These are phyloP conservation scores for Candida rishiriensis DNA, from an alignment of 805 yeast species.

Conservation along the genomic window DNA sequence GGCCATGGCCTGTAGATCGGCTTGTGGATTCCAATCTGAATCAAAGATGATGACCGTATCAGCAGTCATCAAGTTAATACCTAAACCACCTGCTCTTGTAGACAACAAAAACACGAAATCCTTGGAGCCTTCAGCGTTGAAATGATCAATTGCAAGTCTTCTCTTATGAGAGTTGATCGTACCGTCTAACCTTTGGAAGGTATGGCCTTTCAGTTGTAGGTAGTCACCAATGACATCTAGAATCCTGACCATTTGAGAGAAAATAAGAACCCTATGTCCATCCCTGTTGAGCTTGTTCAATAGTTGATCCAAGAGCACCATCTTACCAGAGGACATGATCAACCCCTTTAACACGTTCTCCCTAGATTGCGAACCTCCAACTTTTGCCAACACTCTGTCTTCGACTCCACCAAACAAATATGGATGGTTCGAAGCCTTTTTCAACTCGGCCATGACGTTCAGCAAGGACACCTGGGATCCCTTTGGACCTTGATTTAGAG, in stretches of 20 bases:
- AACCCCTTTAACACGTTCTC: constrained; percentile 84
- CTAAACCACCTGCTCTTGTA: constrained; percentile 98
- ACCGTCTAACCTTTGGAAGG: constrained; percentile 93
- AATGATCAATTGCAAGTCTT: constrained; percentile 92
- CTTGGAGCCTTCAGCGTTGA: constrained; percentile 86
- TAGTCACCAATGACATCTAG: constrained; percentile 94
- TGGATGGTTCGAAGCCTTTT: constrained; percentile 97
- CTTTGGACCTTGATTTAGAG: constrained; percentile 78
- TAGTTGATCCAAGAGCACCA: constrained; percentile 91
- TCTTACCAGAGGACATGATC: constrained; percentile 97
- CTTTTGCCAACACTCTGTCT: constrained; percentile 66
- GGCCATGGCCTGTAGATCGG: constrained; percentile 99
- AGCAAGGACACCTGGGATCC: constrained; percentile 80
- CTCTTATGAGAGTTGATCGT: constrained; percentile 93
- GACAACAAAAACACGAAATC: constrained; percentile 88
- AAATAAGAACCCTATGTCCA: constrained; percentile 93
- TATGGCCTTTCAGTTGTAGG: constrained; percentile 76
- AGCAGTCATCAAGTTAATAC: constrained; percentile 98
- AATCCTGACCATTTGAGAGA: constrained; percentile 96
- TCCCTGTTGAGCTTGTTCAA: constrained; percentile 81
- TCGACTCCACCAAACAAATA: constrained; percentile 93
- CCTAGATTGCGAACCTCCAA: constrained; percentile 49
- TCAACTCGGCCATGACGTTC: constrained; percentile 92
- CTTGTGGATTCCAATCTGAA: constrained; percentile 99
- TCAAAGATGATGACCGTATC: constrained; percentile 97